Conservation (phyloP, 2,329 filamentous ascomycete species). For the Aspergillus unguis region DNA sequence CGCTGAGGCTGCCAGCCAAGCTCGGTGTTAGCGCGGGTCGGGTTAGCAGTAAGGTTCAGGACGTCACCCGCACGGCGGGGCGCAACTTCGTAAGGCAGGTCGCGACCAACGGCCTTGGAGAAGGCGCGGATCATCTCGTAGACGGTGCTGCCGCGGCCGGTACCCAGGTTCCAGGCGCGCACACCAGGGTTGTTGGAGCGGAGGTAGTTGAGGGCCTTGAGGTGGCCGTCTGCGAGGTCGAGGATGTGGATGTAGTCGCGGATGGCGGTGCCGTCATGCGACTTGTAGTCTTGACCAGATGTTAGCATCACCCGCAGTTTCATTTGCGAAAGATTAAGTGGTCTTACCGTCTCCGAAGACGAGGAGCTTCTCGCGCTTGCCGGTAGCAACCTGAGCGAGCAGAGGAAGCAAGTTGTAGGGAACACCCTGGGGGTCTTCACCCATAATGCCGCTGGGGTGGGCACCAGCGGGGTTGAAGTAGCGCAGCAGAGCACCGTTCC, state of each 20-base stretch:
- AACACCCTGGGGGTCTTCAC: conserved; percentile 92
- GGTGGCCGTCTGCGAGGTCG: conserved; percentile 51
- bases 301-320: conserved; percentile 5
- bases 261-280: conserved; percentile 47
- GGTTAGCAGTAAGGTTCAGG: conserved; percentile 89
- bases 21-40: conserved; percentile 80
- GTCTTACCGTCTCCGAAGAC: conserved; percentile 86
- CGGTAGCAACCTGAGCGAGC: conserved; percentile 91
- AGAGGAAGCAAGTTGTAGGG: conserved; percentile 95
- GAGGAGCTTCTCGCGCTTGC: conserved; percentile 87
- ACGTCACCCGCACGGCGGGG: conserved; percentile 84
- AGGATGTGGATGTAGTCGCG: conserved; percentile 73
- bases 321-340: too few relatives aligned
- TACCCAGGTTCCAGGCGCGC: conserved; percentile 94
- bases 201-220: conserved; percentile 66
- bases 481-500: conserved; percentile 88
- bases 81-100: conserved; percentile 82
- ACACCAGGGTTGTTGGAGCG: conserved; percentile 67
- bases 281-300: conserved; percentile 66
- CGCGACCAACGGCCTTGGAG: conserved; percentile 76
- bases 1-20: conserved; percentile 88
- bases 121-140: conserved; percentile 98
- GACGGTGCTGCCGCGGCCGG: conserved; percentile 89
- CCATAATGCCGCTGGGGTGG: conserved; percentile 95
- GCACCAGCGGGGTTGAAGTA: conserved; percentile 98